Evolutionary conservation across 805 yeast genomes (phyloP).

Genomic region (Brettanomyces custersianus): DNA sequence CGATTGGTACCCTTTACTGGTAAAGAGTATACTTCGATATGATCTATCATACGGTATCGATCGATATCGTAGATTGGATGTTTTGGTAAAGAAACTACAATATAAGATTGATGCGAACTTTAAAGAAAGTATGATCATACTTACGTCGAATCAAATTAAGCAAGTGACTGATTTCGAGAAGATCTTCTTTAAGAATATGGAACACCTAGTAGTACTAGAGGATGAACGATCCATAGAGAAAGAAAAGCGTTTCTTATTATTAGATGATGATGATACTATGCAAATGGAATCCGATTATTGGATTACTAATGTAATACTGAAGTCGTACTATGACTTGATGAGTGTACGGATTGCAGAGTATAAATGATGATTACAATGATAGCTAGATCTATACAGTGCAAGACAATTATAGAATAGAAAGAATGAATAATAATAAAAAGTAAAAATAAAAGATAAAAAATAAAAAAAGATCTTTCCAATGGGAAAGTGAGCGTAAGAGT

Average conservation of each 20-base stretch:
- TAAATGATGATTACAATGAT: too few relatives aligned
- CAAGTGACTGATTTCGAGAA: constrained; percentile 4
- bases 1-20: constrained; percentile 11
- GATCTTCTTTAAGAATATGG: constrained; percentile 4
- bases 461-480: too few relatives aligned
- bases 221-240: not conserved
- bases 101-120: constrained; percentile 8
- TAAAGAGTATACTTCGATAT: constrained; percentile 12
- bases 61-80: constrained; percentile 11
- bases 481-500: too few relatives aligned
- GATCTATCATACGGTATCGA: constrained; percentile 12
- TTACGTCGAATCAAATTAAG: not conserved
- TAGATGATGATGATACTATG: not conserved
- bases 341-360: not conserved
- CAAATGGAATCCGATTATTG: not conserved
- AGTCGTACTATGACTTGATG: constrained; percentile 1
- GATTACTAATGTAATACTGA: not conserved
- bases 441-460: too few relatives aligned
- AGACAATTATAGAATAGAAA: too few relatives aligned
- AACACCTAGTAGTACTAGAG: not conserved
- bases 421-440: too few relatives aligned
- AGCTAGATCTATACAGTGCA: too few relatives aligned
- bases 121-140: not conserved
- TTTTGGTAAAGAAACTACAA: constrained; percentile 10
- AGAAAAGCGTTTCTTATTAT: not conserved